phyloP scores from a whole-genome alignment of 768 basidiomycete species.

The Agaricus subrufescens region DNA sequence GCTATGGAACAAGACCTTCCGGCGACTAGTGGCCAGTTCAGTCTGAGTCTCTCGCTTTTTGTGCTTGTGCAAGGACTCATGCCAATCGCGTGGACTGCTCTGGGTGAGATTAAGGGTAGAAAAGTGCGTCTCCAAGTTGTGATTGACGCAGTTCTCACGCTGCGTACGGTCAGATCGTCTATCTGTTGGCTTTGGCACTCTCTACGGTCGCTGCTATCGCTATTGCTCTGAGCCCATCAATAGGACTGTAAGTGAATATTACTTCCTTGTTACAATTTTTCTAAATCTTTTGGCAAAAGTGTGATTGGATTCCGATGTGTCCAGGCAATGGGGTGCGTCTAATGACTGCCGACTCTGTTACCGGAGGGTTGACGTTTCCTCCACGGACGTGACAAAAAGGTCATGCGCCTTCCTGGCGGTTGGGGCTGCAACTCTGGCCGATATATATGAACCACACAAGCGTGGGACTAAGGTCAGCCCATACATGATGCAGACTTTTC shows the following conservation, averaged over 20 bases:
- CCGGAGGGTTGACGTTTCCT: neutral
- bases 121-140: slow-evolving; percentile 37
- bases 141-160: neutral
- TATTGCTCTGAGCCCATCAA: slow-evolving; percentile 49
- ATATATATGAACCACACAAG: slow-evolving; percentile 64
- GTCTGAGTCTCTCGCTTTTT: slow-evolving; percentile 64
- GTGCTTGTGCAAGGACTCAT: slow-evolving; percentile 66
- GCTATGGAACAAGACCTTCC: slow-evolving; percentile 55
- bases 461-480: slow-evolving; percentile 47
- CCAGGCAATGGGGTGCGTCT: slow-evolving; percentile 57
- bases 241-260: slow-evolving; percentile 35
- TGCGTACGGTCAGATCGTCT: slow-evolving; percentile 35
- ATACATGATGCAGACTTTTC: no score
- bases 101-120: slow-evolving; percentile 73
- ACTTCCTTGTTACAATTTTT: neutral
- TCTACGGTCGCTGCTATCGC: slow-evolving; percentile 53
- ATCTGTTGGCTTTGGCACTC: slow-evolving; percentile 46
- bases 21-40: slow-evolving; percentile 58
- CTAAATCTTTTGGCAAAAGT: slow-evolving; percentile 14
- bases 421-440: slow-evolving; percentile 71
- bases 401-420: slow-evolving; percentile 56
- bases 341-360: neutral
- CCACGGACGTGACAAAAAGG: neutral
- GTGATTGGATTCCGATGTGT: slow-evolving; percentile 67
- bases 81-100: slow-evolving; percentile 64